Base-by-base conservation (phyloP, 495 filamentous ascomycete species). In the Lepidopterella palustris region DNA sequence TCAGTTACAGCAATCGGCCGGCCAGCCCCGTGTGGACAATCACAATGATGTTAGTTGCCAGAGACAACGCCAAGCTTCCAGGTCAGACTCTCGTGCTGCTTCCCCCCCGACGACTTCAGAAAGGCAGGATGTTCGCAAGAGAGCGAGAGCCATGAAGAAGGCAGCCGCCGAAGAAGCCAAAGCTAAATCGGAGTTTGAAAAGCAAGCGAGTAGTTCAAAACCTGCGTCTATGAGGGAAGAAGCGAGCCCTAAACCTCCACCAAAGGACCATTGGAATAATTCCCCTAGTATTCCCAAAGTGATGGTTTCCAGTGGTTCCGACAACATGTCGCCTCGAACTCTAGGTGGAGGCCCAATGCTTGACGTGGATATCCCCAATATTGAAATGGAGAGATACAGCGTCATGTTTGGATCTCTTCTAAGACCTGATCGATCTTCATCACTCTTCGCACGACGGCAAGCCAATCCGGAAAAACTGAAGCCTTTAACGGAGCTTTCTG, bases 331-430 rank as follows among this genome's bases (percentile, higher is more conserved):
- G 42, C 27, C 52, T 23, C 13, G 64, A 55, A 28, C 55, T 8
- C 71, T 69, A 0, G 39, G 80, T 13, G 39, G 20, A 0, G 49
- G 20, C 15, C 45, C 49, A 6, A 54, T 68, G 21, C 74, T 97
- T 31, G 79, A 90, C 56, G 81, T 97, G 5, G 83, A 93, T 31
- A 95, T 97, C 35, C 92, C 92, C 0, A 77, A 80, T 31, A 79
- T 88, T 40, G 77, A 89, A 53, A 78, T 97, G 78, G 92, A 96
- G 68, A 78, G 92, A 23, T 97, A 96, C 62, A 95, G 89, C 59
- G 82, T 97, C 52, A 97, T 97, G 92, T 97, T 97, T 72, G 82
- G 86, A 48, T 84, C 80, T 45, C 79, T 96, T 8, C 77, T 96
- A 51, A 69, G 79, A 54, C 73, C 75, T 42, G 76, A 45, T 68